Conservation (phyloP, 2,329 filamentous ascomycete species). For the Penicillium hesseltinei region DNA sequence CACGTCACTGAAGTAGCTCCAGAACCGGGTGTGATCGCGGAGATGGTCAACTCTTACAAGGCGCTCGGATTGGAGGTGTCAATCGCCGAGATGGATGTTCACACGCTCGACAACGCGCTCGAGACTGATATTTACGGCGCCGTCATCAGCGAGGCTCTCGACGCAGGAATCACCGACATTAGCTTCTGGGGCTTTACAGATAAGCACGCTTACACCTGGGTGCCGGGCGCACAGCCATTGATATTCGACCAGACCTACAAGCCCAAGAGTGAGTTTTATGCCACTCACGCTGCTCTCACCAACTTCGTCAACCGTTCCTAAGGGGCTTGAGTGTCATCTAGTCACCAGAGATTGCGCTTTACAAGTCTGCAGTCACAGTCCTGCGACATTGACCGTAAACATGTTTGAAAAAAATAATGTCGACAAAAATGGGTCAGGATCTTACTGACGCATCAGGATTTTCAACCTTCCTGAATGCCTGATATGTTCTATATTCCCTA, state of each 20-base stretch:
- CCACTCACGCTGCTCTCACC: constrained; percentile 4
- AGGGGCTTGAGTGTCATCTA: not conserved
- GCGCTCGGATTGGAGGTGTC: not conserved
- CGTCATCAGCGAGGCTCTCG: constrained; percentile 5
- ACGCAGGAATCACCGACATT: constrained; percentile 11
- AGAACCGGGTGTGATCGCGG: not conserved
- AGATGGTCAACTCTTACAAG: not conserved
- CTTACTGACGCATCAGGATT: too few relatives aligned
- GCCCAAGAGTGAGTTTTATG: constrained; percentile 6
- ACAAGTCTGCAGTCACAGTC: not conserved
- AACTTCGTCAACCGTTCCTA: not conserved
- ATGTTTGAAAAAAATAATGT: too few relatives aligned
- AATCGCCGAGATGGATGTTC: not conserved
- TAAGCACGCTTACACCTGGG: constrained; percentile 17
- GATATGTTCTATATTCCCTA: too few relatives aligned
- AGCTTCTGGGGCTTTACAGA: constrained; percentile 16
- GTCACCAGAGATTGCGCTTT: not conserved
- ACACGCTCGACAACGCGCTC: not conserved
- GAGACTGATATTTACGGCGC: not conserved
- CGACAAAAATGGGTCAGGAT: too few relatives aligned
- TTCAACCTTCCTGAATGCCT: too few relatives aligned
- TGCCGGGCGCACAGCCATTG: constrained; percentile 14
- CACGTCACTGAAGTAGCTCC: not conserved
- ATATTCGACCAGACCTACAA: constrained; percentile 17
- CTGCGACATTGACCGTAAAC: too few relatives aligned